Base-by-base conservation (phyloP, 2,329 filamentous ascomycete species). In the Cadophora luteo-olivacea region DNA sequence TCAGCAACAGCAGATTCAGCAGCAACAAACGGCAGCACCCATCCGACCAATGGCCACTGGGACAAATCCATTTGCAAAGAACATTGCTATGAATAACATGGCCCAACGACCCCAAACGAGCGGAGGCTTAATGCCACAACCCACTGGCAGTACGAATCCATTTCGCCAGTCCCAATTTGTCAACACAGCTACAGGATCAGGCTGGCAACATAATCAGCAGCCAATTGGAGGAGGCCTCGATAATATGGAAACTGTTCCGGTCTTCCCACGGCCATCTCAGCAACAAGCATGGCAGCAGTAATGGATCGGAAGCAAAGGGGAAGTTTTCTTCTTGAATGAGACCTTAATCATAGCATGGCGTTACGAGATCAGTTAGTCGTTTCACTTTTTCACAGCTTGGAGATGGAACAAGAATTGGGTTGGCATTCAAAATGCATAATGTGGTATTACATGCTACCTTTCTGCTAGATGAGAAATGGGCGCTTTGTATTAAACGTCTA, bases 131-230 rank as follows among this genome's bases (percentile, higher is more conserved):
- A 86, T 86, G 64, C 88, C 93, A 1, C 93, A 95, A 76, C 87
- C 91, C 1, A 97, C 94, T 0, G 94, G 94, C 9, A 93, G 88
- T 76, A 97, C 94, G 1, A 99, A 99, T 76, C 96, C 96, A 0
- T 98, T 98, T 85, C 88, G 96, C 19, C 94, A 98, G 77, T 93
- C 92, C 57, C 89, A 91, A 4, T 97, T 97, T 79, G 90, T 97
- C 64, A 96, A 97, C 77, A 94, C 97, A 76, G 85, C 89, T 71
- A 97, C 94, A 0, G 94, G 95, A 0, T 86, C 92, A 79, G 93
- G 93, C 1, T 98, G 96, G 93, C 94, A 97, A 79, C 86, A 91
- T 71, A 87, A 88, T 69, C 89, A 91, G 72, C 88, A 92, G 76
- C 87, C 91, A 9, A 95, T 96, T 4, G 92, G 97, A 72, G 93